Base-by-base conservation (phyloP, 1,284 basidiomycete genomes). In the Trichosporon faecale region DNA sequence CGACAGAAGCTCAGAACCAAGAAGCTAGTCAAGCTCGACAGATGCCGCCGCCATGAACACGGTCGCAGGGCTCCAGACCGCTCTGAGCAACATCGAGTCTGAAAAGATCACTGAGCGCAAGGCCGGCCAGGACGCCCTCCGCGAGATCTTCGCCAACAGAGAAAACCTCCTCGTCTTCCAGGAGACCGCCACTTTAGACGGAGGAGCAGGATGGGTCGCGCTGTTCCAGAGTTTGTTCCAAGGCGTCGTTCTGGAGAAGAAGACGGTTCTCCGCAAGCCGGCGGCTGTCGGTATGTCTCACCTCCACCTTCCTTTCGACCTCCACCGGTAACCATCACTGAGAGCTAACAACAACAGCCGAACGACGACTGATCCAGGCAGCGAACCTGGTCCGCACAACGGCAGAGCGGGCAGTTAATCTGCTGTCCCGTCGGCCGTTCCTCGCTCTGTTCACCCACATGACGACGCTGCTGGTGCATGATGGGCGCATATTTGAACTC, bases 181-280 rank as follows among this genome's bases (percentile, higher is more conserved):
- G 16, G 88, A 79, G 77, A 86, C 73, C 1, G 79, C 79, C 6
- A 27, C 64, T 25, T 79, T 82, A 27, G 79, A 84, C 11, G 82
- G 88, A 27, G 88, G 87, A 8, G 83, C 84, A 60, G 75, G 80
- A 25, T 96, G 92, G 93, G 82, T 90, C 40, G 84, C 86, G 8
- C 84, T 94, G 2, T 92, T 91, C 76, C 88, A 93, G 77, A 88
- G 88, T 23, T 84, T 95, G 11, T 94, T 93, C 80, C 83, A 84
- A 12, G 83, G 88, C 11, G 89, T 94, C 64, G 77, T 85, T 21
- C 85, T 84, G 70, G 93, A 96, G 83, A 89, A 88, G 79, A 76
- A 76, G 65, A 68, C 67, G 4, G 74, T 70, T 55, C 79, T 86
- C 71, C 89, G 88, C 80, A 89, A 89, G 76, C 81, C 75, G n/a